Conservation (phyloP, 2,329 filamentous ascomycete species). For the Teratosphaeriaceae sp. region DNA sequence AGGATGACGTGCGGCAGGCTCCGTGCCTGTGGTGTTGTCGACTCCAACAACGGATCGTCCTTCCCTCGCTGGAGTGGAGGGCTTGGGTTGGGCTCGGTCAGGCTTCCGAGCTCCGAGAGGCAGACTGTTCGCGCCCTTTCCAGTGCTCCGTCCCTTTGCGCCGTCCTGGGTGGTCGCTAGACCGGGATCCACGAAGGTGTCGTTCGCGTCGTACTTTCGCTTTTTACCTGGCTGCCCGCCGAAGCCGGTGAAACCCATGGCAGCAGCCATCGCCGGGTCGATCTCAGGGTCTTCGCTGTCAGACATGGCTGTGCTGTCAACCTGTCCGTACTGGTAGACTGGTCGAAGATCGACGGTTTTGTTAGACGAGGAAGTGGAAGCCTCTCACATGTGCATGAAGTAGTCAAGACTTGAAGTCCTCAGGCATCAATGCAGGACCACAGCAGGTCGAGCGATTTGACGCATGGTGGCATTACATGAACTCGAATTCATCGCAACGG, state of each 20-base stretch:
- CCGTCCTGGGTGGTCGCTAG: slow-evolving; percentile 19
- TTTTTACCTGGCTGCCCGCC: slow-evolving; percentile 57
- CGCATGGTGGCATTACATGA: no score
- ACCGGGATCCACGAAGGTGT: slow-evolving; percentile 39
- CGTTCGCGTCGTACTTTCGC: slow-evolving; percentile 56
- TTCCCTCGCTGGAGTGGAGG: background rate
- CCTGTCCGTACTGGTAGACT: no score
- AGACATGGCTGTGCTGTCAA: no score
- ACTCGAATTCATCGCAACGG: no score
- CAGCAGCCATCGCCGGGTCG: slow-evolving; percentile 54
- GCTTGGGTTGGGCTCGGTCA: background rate
- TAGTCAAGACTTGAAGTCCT: no score
- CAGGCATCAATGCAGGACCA: no score
- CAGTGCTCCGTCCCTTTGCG: slow-evolving; percentile 17
- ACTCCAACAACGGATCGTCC: background rate
- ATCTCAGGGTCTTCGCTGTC: slow-evolving; percentile 30
- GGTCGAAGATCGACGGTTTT: no score
- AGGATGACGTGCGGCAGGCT: background rate
- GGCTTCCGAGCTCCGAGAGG: slow-evolving; percentile 10
- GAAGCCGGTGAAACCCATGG: slow-evolving; percentile 70
- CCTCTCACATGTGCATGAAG: no score
- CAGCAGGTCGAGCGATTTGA: no score
- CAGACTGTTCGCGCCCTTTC: slow-evolving; percentile 23
- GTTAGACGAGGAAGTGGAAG: no score
- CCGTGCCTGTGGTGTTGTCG: background rate